phyloP scores from a whole-genome alignment of 208 protist species.

The Wallacemonas sp. region DNA sequence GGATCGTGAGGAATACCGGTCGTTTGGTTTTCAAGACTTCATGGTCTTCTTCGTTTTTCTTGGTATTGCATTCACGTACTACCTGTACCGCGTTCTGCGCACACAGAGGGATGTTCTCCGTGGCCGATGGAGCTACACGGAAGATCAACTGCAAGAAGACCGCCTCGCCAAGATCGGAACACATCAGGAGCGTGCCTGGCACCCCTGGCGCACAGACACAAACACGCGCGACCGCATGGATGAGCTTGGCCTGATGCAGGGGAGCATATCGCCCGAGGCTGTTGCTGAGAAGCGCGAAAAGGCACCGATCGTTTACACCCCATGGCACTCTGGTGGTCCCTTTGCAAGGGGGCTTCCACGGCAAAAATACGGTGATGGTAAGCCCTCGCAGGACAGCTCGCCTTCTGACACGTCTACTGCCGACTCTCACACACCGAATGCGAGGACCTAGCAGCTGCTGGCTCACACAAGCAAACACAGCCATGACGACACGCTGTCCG shows the following conservation, averaged over 20 bases:
- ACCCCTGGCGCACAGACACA: constrained; percentile 75
- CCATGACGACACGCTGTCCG: too few relatives aligned
- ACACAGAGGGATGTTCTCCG: constrained; percentile 65
- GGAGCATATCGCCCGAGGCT: constrained; percentile 60
- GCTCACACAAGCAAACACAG: too few relatives aligned
- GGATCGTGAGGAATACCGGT: constrained; percentile 68
- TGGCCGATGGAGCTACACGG: constrained; percentile 82
- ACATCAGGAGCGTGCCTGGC: constrained; percentile 43
- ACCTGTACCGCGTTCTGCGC: constrained; percentile 60
- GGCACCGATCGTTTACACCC: constrained; percentile 65
- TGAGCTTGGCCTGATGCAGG: constrained; percentile 74
- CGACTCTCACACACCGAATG: too few relatives aligned
- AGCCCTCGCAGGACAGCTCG: neutral
- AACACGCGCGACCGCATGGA: constrained; percentile 75
- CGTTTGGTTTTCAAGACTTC: constrained; percentile 69
- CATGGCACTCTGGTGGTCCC: constrained; percentile 79
- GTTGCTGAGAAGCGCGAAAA: constrained; percentile 63
- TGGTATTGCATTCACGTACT: constrained; percentile 40
- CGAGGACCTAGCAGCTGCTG: too few relatives aligned
- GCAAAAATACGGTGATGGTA: constrained; percentile 16
- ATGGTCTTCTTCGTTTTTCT: constrained; percentile 67
- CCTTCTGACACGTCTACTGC: too few relatives aligned
- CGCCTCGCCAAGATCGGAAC: constrained; percentile 21
- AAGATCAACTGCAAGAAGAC: constrained; percentile 49
- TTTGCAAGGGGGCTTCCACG: constrained; percentile 41